Percentiles rank a stretch among this genome's conserved stretches.
Conservation (phyloP, 176 grass and related monocot genomes). For the Carex scoparia region DNA sequence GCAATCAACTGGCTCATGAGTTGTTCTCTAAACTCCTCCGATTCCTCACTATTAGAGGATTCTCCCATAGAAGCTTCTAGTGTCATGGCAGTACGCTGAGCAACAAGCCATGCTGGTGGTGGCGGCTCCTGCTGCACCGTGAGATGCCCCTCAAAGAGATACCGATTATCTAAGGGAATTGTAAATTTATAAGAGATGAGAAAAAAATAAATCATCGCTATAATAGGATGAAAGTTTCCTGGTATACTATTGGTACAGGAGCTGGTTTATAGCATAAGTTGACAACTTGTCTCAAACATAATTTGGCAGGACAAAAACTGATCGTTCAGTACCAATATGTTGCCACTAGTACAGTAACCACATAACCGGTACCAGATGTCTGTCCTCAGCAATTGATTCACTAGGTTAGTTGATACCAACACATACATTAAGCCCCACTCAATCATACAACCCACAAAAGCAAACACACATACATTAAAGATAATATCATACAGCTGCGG, state of each 20-base stretch:
- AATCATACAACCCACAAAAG: not conserved
- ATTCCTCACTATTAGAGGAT: conserved; percentile 41
- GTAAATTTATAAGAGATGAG: conserved; percentile 29
- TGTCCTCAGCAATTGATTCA: not conserved
- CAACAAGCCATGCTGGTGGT: conserved; percentile 87
- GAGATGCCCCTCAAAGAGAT: conserved; percentile 91
- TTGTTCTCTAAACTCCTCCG: conserved; percentile 2
- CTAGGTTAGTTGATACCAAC: not conserved
- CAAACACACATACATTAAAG: not conserved
- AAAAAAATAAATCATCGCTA: not conserved
- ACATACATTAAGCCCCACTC: conserved; percentile 4
- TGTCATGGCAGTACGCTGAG: conserved; percentile 53
- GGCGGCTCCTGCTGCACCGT: conserved; percentile 87
- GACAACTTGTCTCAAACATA: not conserved
- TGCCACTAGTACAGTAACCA: not conserved
- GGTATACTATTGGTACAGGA: conserved; percentile 10
- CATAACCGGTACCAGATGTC: not conserved
- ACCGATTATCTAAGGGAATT: conserved; percentile 58
- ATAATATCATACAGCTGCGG: not conserved
- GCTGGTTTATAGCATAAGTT: not conserved
- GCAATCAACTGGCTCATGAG: conserved; percentile 2
- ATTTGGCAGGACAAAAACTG: conserved; percentile 3
- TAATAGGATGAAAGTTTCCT: not conserved
- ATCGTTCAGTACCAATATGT: not conserved
- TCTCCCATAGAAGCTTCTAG: conserved; percentile 52